Conservation (phyloP, 176 grass and related monocot genomes). For the Avena sativa region DNA sequence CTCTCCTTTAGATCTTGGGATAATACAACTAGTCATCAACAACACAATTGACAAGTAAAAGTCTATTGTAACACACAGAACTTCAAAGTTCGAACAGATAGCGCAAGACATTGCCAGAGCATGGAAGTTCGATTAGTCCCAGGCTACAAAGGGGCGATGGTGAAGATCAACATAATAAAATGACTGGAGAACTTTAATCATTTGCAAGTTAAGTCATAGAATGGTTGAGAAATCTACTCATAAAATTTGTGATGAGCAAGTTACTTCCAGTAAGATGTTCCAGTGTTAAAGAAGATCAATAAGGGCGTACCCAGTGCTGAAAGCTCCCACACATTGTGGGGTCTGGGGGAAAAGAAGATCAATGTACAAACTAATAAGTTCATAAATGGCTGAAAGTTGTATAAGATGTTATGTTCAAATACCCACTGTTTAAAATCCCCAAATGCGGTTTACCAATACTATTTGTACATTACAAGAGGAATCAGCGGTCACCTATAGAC, state of each 20-base stretch:
- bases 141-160: neutral
- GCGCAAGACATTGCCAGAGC: neutral
- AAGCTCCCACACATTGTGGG: too few species aligned
- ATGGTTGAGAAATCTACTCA: neutral
- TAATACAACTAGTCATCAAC: slow-evolving; percentile 23
- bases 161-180: neutral
- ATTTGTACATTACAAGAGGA: neutral
- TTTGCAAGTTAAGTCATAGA: neutral
- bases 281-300: neutral
- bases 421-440: neutral
- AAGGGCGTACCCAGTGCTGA: too few species aligned
- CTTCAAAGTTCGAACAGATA: slow-evolving; percentile 4
- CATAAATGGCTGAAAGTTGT: neutral
- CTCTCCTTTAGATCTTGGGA: slow-evolving; percentile 48
- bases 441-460: slow-evolving; percentile 8
- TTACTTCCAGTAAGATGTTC: neutral
- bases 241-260: neutral
- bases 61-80: neutral
- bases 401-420: neutral
- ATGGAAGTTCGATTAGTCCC: neutral
- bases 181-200: slow-evolving; percentile 15
- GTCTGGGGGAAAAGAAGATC: neutral
- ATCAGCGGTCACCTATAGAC: neutral
- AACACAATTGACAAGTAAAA: slow-evolving; percentile 8
- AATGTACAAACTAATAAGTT: neutral